These are phyloP conservation scores for Ophiorrhiza pumila DNA, from an alignment of 257 asterid genomes.

Conservation along the genomic window DNA sequence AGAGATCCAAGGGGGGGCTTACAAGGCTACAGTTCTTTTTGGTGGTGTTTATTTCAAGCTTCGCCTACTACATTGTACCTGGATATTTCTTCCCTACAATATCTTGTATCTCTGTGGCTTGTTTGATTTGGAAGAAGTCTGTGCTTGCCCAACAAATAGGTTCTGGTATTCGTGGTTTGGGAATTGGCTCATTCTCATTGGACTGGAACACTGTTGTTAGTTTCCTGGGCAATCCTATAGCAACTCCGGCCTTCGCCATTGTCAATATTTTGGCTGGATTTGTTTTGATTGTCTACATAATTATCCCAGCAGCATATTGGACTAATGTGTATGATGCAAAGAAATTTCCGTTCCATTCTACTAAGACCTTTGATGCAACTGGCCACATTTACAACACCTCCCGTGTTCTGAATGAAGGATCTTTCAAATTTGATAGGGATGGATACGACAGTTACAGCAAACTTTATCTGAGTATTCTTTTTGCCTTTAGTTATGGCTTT, in stretches of 20 bases:
- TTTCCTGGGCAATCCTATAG: conserved; percentile 11
- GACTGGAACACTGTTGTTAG: conserved; percentile 20
- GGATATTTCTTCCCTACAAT: conserved; percentile 18
- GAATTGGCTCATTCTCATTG: conserved; percentile 21
- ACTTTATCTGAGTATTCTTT: conserved; percentile 53
- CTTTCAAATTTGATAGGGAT: conserved; percentile 30
- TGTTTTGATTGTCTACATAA: conserved; percentile 16
- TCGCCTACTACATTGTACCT: conserved; percentile 43
- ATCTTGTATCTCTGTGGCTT: conserved; percentile 14
- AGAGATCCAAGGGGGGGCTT: conserved; percentile 46
- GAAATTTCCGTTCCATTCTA: conserved; percentile 50
- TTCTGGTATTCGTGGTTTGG: conserved; percentile 23
- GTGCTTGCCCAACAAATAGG: conserved; percentile 21
- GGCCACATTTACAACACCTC: conserved; percentile 39
- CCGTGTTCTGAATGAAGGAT: conserved; percentile 33
- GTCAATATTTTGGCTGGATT: conserved; percentile 13
- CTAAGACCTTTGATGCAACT: conserved; percentile 30
- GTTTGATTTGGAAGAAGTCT: conserved; percentile 23
- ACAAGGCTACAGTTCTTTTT: conserved; percentile 57
- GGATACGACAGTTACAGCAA: conserved; percentile 49
- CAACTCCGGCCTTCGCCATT: conserved; percentile 16
- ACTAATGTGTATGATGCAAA: conserved; percentile 38
- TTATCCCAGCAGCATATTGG: conserved; percentile 46
- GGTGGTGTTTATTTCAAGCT: conserved; percentile 39
- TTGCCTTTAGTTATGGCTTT: conserved; percentile 56